Conservation (phyloP, 371 early-diverging fungal species). For the Mortierella sp. region DNA sequence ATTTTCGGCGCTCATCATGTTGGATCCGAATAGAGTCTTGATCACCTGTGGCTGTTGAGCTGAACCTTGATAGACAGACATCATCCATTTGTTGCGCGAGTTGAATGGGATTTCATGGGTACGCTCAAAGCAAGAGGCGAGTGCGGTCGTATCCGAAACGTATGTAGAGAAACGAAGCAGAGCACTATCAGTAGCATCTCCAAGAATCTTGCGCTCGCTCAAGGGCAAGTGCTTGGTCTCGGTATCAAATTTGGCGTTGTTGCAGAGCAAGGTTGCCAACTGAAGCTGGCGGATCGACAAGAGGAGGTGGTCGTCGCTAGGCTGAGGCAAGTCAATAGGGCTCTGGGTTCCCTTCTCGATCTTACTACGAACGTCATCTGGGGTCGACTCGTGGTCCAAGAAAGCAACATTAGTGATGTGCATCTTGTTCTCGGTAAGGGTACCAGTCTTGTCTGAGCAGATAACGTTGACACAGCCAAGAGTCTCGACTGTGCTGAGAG, state of each 20-base stretch:
- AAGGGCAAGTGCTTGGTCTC: conserved; percentile 60
- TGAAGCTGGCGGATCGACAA: conserved; percentile 61
- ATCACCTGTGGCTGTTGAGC: conserved; percentile 36
- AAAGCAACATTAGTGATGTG: conserved; percentile 65
- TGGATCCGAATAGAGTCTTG: conserved; percentile 48
- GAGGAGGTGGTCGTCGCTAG: conserved; percentile 18
- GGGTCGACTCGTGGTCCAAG: conserved; percentile 56
- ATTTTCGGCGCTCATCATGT: conserved; percentile 22
- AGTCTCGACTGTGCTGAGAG: conserved; percentile 76
- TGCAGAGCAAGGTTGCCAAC: conserved; percentile 71
- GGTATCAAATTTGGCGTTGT: conserved; percentile 71
- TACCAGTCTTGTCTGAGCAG: conserved; percentile 82
- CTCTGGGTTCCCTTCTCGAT: conserved; percentile 22
- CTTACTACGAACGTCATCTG: conserved; percentile 35
- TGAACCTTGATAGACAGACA: conserved; percentile 60
- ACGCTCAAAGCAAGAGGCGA: conserved; percentile 57
- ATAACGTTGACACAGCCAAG: conserved; percentile 78
- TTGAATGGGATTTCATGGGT: conserved; percentile 77
- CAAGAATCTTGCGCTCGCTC: conserved; percentile 67
- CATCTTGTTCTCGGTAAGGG: conserved; percentile 77
- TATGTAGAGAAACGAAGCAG: conserved; percentile 71
- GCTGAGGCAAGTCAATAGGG: conserved; percentile 26
- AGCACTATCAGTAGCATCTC: conserved; percentile 86
- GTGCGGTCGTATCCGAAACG: conserved; percentile 24
- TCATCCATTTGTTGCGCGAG: conserved; percentile 80